Evolutionary conservation across 83 land plant genomes (phyloP).

Genomic region (Thuja plicata): DNA sequence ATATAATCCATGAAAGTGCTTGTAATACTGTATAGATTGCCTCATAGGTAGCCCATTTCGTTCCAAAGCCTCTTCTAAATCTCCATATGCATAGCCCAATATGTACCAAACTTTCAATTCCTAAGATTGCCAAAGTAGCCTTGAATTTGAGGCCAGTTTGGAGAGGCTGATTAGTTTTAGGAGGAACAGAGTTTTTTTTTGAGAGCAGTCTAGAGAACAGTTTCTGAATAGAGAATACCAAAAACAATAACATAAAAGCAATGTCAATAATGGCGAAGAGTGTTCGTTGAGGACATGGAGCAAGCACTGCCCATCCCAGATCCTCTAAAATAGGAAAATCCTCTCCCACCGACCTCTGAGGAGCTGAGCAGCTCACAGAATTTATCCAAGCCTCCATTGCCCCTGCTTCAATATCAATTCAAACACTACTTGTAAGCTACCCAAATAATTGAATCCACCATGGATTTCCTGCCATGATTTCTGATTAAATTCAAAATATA

Average conservation of each 20-base stretch:
- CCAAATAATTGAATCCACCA: no score
- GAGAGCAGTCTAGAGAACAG: slow-evolving; percentile 12
- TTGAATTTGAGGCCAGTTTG: slow-evolving; percentile 31
- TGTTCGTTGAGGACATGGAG: slow-evolving; percentile 76
- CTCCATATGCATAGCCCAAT: slow-evolving; percentile 32
- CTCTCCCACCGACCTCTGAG: background rate
- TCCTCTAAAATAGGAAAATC: background rate
- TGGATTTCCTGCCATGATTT: no score
- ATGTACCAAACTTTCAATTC: slow-evolving; percentile 33
- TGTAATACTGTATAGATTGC: slow-evolving; percentile 47
- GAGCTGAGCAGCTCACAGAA: background rate
- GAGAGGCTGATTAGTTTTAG: slow-evolving; percentile 5
- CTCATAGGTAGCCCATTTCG: slow-evolving; percentile 41
- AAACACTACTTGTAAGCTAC: no score
- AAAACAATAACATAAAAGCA: slow-evolving; percentile 43
- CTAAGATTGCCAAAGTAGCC: slow-evolving; percentile 34
- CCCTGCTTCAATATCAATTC: background rate
- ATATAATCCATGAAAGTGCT: slow-evolving; percentile 40
- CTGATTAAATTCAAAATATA: no score
- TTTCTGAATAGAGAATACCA: slow-evolving; percentile 26
- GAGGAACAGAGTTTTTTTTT: background rate
- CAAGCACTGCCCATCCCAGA: slow-evolving; percentile 52
- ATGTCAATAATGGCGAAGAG: slow-evolving; percentile 44
- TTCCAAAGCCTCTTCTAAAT: slow-evolving; percentile 13
- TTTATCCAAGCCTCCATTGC: background rate